Evolutionary conservation across 495 filamentous ascomycete species (phyloP), one percentile per base, ranked within the genome.

Genomic region (Pseudoneurospora amorphoporcata): DNA sequence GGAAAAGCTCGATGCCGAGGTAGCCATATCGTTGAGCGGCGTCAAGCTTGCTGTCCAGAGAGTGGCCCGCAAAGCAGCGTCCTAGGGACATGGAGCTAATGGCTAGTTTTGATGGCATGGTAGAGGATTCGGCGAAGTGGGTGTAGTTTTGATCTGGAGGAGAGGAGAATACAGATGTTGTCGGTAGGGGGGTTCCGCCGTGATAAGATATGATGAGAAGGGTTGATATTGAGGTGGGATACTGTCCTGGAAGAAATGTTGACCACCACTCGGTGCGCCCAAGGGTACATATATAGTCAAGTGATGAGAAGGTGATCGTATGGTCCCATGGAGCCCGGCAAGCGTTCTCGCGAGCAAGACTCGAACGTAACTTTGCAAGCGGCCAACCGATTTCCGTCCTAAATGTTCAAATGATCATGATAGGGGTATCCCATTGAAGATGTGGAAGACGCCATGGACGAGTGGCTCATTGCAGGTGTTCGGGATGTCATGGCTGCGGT

Each of bases 1-100:
- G 89, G 84, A 93, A 94, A 41, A 94, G 84, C 79, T 95, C 93
- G 75, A 94, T 88, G 47, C 90, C 92, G 72, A 87, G 78, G 79
- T 91, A 89, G 23, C 91, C 91, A 73, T 91, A 84, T 41, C 82
- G 81, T 19, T 87, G 82, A 17, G 92, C 92, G 76, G 87, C 85
- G 72, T 88, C 84, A 35, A 96, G 85, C 79, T 93, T 94, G 76
- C 84, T 77, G 7, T 82, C 80, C 17, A 95, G 84, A 16, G 84
- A 81, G 74, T 91, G 87, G 74, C 88, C 86, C 74, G 84, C 84
- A 37, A 72, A 80, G 74, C 77, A 78, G 45, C 90, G 89, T 65
- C 91, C 91, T 4, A 94, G 86, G 37, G 91, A 92, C 87, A 93
- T 92, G 69, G 91, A 92, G 23, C 88, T 87, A 70, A 92, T 91